phyloP scores from a whole-genome alignment of 257 asterid species.

The Anisodus tanguticus region DNA sequence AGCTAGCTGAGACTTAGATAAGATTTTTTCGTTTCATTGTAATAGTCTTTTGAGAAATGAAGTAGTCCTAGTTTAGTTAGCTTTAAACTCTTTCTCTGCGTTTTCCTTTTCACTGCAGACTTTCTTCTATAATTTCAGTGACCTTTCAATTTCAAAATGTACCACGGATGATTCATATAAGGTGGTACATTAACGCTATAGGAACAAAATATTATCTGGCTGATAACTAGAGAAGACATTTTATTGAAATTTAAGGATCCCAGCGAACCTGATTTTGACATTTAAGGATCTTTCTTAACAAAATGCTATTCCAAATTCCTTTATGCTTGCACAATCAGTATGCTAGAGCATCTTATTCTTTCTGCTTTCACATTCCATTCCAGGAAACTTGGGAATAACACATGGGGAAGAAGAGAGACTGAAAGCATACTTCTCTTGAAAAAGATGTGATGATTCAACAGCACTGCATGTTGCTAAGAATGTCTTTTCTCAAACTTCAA shows the following conservation, averaged over 20 bases:
- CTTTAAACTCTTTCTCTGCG: neutral
- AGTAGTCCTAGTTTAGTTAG: neutral
- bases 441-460: neutral
- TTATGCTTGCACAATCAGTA: neutral
- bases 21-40: neutral
- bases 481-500: neutral
- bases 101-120: neutral
- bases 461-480: neutral
- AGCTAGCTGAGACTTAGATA: neutral
- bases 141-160: neutral
- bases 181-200: neutral
- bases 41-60: neutral
- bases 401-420: neutral
- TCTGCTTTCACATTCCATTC: neutral
- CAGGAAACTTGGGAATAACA: neutral
- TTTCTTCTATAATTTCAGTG: neutral
- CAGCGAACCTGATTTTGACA: neutral
- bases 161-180: neutral
- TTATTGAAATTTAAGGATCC: neutral
- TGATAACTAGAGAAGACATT: neutral
- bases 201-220: neutral
- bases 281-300: neutral
- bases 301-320: neutral
- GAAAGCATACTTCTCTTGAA: slow-evolving; percentile 10
- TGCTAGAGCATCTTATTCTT: slow-evolving; percentile 9